Percentiles rank a stretch among this genome's conserved stretches.
phyloP scores from a whole-genome alignment of 306 rosid genomes.

The Vachellia collinsii region DNA sequence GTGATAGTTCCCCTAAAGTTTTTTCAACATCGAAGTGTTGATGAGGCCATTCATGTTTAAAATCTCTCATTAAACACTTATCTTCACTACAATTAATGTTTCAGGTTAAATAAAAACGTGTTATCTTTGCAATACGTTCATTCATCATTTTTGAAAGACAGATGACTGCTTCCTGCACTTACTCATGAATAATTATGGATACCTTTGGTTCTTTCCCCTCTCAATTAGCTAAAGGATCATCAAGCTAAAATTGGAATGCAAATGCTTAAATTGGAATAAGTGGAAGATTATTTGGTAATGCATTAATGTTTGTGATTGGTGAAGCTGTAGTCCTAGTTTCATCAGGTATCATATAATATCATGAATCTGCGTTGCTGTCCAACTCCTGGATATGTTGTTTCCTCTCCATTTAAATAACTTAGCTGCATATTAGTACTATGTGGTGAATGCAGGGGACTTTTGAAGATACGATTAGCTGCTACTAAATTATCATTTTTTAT shows the following conservation, averaged over 20 bases:
- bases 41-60: constrained; percentile 21
- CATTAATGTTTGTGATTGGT: constrained; percentile 23
- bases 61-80: neutral
- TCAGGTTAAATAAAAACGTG: neutral
- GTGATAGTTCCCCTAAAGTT: neutral
- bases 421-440: constrained; percentile 19
- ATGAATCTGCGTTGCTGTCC: constrained; percentile 5
- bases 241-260: constrained; percentile 19
- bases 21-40: neutral
- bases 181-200: constrained; percentile 10
- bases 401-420: constrained; percentile 20
- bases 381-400: neutral
- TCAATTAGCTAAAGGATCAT: constrained; percentile 12
- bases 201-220: constrained; percentile 1
- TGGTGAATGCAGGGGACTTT: constrained; percentile 28
- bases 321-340: constrained; percentile 15
- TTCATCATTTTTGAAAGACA: neutral
- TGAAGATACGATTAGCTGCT: constrained; percentile 35
- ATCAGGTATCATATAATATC: constrained; percentile 17
- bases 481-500: constrained; percentile 33
- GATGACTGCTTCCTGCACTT: neutral
- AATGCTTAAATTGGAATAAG: constrained; percentile 30
- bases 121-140: neutral
- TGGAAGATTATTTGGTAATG: constrained; percentile 23
- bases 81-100: constrained; percentile 7